A percentile compares a stretch with the other conserved stretches of the same genome.
These are phyloP conservation scores for Urochloa ruziziensis DNA, from an alignment of 176 grass and related monocot species.

Conservation along the genomic window DNA sequence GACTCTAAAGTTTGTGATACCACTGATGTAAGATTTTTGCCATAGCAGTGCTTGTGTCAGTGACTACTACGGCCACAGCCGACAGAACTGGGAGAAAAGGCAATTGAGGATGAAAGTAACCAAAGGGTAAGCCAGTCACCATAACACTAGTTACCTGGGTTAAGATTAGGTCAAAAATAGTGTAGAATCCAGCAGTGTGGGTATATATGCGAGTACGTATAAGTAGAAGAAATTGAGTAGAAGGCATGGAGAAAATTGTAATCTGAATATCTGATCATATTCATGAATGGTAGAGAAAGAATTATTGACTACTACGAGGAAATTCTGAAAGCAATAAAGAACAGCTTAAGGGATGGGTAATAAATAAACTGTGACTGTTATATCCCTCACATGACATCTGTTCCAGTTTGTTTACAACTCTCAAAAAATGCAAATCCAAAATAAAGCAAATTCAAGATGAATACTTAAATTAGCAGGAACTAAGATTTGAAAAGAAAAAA, in stretches of 20 bases:
- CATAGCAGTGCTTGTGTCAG: not conserved
- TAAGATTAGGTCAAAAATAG: not conserved
- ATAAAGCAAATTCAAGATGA: not conserved
- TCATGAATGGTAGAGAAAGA: not conserved
- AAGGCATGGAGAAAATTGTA: not conserved
- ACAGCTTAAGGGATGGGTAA: not conserved
- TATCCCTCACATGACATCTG: not conserved
- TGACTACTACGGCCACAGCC: not conserved
- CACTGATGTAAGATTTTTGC: not conserved
- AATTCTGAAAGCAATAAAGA: not conserved
- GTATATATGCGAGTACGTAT: not conserved
- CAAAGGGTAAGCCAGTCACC: not conserved
- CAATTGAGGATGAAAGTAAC: too few species aligned
- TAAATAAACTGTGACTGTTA: not conserved
- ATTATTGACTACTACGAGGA: not conserved
- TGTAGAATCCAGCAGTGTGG: not conserved
- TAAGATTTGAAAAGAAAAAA: not conserved
- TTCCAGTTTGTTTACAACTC: not conserved
- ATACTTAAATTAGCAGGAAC: not conserved
- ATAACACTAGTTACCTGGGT: not conserved
- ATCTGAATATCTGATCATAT: not conserved
- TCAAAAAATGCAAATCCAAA: not conserved
- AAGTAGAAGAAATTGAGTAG: not conserved
- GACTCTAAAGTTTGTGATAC: not conserved
- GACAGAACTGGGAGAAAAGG: not conserved